Evolutionary conservation across 2,329 filamentous ascomycete species (phyloP), one percentile per base, ranked within the genome.

Genomic region (Torrubiella hemipterigena): DNA sequence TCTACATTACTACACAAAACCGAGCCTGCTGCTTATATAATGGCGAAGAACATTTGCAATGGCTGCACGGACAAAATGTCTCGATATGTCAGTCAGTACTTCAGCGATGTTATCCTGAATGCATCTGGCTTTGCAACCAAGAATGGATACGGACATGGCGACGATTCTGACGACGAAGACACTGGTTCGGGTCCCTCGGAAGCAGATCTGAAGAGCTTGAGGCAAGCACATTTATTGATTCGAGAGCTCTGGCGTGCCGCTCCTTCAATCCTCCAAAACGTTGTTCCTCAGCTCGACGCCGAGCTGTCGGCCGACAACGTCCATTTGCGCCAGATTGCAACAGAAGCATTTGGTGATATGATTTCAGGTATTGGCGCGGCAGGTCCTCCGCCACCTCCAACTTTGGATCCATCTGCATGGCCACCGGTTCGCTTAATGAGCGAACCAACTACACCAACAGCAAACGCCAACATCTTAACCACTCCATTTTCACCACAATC

Each of bases 1-100:
- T 82, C 78, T 1, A 94, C 82, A 1, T 66, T 94, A 13, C 63
- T 84, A n/a, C 63, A 84, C 32, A 93, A 93, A 49, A 81, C 91
- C 39, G 81, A 93, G 34, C 89, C 91, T 2, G 76, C 86, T 12
- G 87, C 91, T 2, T 98, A 98, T 59, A 81, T 91, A 49, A 93
- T 96, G 81, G 89, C 91, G 15, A 93, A 93, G 56, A 83, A 82
- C 3, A 78, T 98, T 27, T 98, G 91, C 61, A 91, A 86, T 46
- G 73, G 73, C 13, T 93, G 79, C 43, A 76, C 83, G 1, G 89
- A 95, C 44, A 93, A 93, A 56, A 95, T 98, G 89, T 80, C 85
- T 2, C 80, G 86, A 38, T 85, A 93, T 43, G 80, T 96, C 34
- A 89, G 85, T 42, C 86, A 93, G 48, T 98, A 96, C 54, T 98